Conservation (phyloP, 345 rosid genomes). For the Rhizophora mangle region DNA sequence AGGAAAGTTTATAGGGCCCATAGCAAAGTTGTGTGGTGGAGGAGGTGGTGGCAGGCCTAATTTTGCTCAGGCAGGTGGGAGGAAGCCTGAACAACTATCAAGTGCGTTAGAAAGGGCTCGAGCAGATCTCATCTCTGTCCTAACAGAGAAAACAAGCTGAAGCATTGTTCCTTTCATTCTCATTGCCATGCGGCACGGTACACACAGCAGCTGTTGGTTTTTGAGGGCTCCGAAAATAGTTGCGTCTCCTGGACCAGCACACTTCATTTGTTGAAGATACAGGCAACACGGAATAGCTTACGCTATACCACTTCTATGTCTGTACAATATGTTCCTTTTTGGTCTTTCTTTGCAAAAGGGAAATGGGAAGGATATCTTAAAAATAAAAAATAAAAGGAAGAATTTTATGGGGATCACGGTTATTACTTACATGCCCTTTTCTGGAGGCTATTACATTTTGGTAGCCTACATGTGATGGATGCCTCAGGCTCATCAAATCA, state of each 20-base stretch:
- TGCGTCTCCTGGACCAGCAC: neutral
- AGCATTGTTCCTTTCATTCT: neutral
- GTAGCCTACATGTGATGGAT: no score
- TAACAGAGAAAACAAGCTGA: conserved; percentile 56
- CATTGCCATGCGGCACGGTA: no score
- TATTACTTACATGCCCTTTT: no score
- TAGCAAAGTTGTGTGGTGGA: conserved; percentile 85
- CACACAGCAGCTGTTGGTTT: neutral
- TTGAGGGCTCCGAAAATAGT: neutral
- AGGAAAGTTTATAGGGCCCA: conserved; percentile 78
- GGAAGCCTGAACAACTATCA: conserved; percentile 68
- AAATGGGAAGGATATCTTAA: no score
- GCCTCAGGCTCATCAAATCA: no score
- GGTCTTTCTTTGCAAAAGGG: no score
- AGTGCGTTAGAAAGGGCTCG: conserved; percentile 73
- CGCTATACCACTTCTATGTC: no score
- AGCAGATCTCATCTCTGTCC: conserved; percentile 49
- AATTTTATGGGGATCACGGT: no score
- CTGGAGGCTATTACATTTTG: no score
- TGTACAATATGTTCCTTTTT: no score
- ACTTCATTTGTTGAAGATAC: neutral
- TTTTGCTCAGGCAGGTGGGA: conserved; percentile 96
- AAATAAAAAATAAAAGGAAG: no score
- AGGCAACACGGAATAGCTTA: neutral
- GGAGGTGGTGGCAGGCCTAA: conserved; percentile 96